Evolutionary conservation across 768 basidiomycete species (phyloP).

Genomic region (Suillus americanus): DNA sequence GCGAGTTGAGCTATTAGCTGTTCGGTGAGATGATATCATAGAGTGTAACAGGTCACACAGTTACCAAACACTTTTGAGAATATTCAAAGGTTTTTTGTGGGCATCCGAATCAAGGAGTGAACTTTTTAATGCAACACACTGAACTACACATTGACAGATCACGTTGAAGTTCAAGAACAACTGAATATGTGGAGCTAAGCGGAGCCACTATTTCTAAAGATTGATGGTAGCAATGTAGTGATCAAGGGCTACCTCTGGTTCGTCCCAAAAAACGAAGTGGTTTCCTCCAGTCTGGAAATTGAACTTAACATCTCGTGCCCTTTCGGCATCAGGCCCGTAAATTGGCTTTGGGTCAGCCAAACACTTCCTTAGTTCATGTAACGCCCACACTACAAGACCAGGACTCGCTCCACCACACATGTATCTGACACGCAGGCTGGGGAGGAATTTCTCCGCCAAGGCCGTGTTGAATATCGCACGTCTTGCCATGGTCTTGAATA

Average conservation of each 20-base stretch:
- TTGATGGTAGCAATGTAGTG: background rate
- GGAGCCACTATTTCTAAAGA: background rate
- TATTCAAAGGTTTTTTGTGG: too few species aligned
- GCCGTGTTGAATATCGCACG: conserved; percentile 7
- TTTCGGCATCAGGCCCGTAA: background rate
- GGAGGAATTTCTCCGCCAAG: conserved; percentile 8
- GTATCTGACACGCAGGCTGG: conserved; percentile 4
- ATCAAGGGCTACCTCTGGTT: background rate
- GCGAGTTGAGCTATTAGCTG: too few species aligned
- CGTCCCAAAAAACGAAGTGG: background rate
- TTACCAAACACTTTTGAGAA: too few species aligned
- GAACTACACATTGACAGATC: too few species aligned
- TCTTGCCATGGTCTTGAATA: background rate
- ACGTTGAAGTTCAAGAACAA: too few species aligned
- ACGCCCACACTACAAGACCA: background rate
- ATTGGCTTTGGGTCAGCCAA: background rate
- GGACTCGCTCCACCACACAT: conserved; percentile 2
- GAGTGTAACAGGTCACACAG: too few species aligned
- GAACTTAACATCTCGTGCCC: background rate
- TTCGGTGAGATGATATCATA: too few species aligned
- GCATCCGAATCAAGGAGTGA: too few species aligned
- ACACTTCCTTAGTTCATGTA: conserved; percentile 2
- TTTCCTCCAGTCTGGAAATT: background rate
- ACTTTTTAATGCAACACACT: too few species aligned
- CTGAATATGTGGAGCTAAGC: too few species aligned